A percentile compares a stretch with the other conserved stretches of the same genome.
These are phyloP conservation scores for Adenanthera pavonina DNA, from an alignment of 306 rosid species.

Conservation along the genomic window DNA sequence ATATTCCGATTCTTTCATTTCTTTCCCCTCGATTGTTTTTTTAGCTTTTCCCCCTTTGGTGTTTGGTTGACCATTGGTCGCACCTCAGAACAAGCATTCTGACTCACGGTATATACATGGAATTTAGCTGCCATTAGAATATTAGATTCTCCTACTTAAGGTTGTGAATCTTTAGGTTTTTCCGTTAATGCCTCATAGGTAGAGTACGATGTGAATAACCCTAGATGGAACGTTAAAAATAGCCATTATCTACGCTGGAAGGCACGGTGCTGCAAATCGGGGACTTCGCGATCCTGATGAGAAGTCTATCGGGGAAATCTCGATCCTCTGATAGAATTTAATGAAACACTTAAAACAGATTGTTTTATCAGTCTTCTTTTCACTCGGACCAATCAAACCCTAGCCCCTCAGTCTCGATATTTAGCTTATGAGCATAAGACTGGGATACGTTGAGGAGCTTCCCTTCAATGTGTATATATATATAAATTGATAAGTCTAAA, in stretches of 20 bases:
- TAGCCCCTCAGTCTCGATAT: neutral
- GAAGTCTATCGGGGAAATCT: neutral
- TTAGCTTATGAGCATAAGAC: neutral
- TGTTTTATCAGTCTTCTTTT: neutral
- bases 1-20: slow-evolving; percentile 1
- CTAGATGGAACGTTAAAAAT: neutral
- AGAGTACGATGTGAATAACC: neutral
- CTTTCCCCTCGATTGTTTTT: neutral
- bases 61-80: neutral
- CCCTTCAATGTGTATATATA: neutral
- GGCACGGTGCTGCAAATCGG: neutral
- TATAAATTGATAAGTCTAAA: neutral
- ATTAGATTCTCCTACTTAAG: neutral
- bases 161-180: neutral
- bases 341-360: neutral
- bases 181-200: neutral
- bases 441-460: neutral
- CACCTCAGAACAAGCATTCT: neutral
- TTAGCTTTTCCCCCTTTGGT: neutral
- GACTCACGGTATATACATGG: neutral
- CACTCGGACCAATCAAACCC: neutral
- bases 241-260: neutral
- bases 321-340: too few relatives aligned
- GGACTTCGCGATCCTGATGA: neutral
- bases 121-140: neutral